These are phyloP conservation scores for Chlamydomonas sp. DNA, from an alignment of 139 green algal species.

Conservation along the genomic window DNA sequence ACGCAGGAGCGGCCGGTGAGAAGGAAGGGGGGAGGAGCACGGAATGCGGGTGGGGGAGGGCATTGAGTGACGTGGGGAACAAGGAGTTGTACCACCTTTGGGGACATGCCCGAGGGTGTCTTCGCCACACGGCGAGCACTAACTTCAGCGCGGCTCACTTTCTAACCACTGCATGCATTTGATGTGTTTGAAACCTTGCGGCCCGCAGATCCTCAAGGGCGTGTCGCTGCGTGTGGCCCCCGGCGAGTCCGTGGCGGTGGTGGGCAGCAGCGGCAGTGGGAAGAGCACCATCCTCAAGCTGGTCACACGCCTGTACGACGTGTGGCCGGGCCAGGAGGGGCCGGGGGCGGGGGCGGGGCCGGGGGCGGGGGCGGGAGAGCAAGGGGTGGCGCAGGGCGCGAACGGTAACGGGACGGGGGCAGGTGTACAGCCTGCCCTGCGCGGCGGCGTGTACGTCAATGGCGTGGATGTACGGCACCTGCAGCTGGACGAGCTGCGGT, in stretches of 20 bases:
- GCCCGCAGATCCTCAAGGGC: conserved; percentile 42
- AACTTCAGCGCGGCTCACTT: too few relatives aligned
- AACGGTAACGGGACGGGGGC: background rate
- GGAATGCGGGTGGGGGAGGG: background rate
- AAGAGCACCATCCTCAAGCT: conserved; percentile 94
- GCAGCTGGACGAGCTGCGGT: conserved; percentile 62
- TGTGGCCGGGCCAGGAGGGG: background rate
- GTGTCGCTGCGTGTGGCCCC: conserved; percentile 56
- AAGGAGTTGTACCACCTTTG: background rate
- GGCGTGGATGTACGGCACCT: conserved; percentile 80
- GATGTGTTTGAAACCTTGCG: too few relatives aligned
- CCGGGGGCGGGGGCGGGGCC: background rate
- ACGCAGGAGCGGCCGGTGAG: conserved; percentile 57
- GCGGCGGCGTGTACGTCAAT: conserved; percentile 61
- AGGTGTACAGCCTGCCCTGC: too few relatives aligned
- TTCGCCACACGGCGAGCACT: background rate
- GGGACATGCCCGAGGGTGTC: background rate
- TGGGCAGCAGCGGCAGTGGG: conserved; percentile 84
- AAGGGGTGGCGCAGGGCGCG: background rate
- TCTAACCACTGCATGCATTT: too few relatives aligned
- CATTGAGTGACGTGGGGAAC: background rate
- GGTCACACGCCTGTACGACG: conserved; percentile 81
- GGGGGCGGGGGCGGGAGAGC: too few relatives aligned
- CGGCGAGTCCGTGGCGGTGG: conserved; percentile 88
- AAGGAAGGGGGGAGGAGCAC: conserved; percentile 19